phyloP scores from a whole-genome alignment of 1,284 basidiomycete species.

The Rhodotorula sp. region DNA sequence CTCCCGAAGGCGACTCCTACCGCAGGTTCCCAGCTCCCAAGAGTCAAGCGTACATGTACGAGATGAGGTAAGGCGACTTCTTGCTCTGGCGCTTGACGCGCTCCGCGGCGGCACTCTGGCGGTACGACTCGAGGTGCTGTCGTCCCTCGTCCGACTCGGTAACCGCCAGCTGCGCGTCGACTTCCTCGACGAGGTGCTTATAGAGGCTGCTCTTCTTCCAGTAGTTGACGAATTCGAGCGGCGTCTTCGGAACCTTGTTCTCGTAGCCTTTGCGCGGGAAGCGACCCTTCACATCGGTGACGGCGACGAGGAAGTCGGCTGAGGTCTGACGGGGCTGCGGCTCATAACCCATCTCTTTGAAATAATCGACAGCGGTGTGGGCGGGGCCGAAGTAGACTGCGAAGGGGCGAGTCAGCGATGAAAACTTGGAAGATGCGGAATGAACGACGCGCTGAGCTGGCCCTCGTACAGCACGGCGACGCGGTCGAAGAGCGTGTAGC shows the following conservation, averaged over 20 bases:
- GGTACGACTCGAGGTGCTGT: conserved; percentile 49
- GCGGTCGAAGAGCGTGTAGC: conserved; percentile 60
- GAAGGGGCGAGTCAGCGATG: conserved; percentile 43
- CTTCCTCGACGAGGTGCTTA: conserved; percentile 16
- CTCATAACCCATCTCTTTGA: conserved; percentile 73
- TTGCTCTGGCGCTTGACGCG: conserved; percentile 50
- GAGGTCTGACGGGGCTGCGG: conserved; percentile 66
- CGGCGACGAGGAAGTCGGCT: conserved; percentile 54
- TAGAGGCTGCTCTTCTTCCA: conserved; percentile 39
- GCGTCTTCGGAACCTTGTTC: conserved; percentile 56
- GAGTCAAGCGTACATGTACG: conserved; percentile 9
- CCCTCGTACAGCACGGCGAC: conserved; percentile 62
- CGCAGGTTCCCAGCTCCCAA: not conserved
- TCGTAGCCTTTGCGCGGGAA: conserved; percentile 47
- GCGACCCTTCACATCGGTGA: conserved; percentile 53
- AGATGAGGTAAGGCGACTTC: conserved; percentile 52
- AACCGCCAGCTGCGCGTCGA: conserved; percentile 35
- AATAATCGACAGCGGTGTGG: conserved; percentile 72
- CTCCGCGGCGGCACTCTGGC: conserved; percentile 50
- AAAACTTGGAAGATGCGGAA: not conserved
- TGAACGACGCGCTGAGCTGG: conserved; percentile 55
- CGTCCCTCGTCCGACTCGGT: conserved; percentile 47
- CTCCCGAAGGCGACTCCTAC: too few species aligned
- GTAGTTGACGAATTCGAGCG: conserved; percentile 55
- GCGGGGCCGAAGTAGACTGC: conserved; percentile 72